Base-by-base conservation (phyloP, 2,329 filamentous ascomycete species). In the Tolypocladium endophyticum region DNA sequence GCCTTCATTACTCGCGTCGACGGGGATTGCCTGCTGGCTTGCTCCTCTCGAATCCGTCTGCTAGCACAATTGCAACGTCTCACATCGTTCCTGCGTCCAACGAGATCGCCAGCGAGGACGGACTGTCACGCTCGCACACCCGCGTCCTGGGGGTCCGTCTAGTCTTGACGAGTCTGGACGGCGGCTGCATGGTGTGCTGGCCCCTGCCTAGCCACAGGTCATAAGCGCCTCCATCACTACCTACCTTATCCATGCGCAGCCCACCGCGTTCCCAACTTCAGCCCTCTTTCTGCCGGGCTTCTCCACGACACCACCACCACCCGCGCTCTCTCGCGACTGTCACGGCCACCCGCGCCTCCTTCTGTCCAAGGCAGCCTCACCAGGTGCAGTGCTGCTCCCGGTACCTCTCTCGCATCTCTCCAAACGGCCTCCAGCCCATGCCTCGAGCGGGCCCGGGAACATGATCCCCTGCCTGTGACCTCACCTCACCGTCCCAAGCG, bases 401-500 rank as follows among this genome's bases (percentile, higher is more conserved):
- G n/a, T 20, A 30, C 54, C 23, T 5, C 54, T 39, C n/a, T 36
- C 23, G n/a, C 28, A 23, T 35, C 50, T 36, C 4, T 6, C 52
- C 50, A 36, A 45, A n/a, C 16, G 23, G 39, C 60, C 25, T 55
- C n/a, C 55, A 60, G 25, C 58, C 38, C 43, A 33, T 56, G 28
- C 61, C 43, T 54, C 61, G 43, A 56, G 53, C 36, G 61, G 62
- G 61, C 60, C 56, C 39, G 66, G 66, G 67, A 69, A 68, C 68
- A 71, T 70, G 70, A 69, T 66, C 64, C 66, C 65, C 66, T 65
- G 67, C 62, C 65, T 65, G 65, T 72, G 68, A 72, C 63, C 61
- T 63, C 63, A 66, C 66, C 62, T 61, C 59, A 63, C 62, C 58
- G 64, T 61, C 62, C 65, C 61, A 36, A 58, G 61, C 64, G 60